Base-by-base conservation (phyloP, 768 basidiomycete genomes). In the Mycena alexandri region DNA sequence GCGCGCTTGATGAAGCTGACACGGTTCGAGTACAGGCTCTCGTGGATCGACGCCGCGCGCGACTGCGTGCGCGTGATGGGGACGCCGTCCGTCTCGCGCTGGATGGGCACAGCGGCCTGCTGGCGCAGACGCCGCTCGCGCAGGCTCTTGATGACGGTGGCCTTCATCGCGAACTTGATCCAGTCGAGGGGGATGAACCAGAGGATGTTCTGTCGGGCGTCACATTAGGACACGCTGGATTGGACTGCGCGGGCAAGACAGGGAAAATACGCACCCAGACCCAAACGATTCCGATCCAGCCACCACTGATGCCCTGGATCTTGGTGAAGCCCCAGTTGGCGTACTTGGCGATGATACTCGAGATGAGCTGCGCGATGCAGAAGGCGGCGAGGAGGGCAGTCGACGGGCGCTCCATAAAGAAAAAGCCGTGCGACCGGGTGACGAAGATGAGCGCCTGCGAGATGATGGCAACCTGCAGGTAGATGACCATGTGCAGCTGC, bases 221-320 rank as follows among this genome's bases (percentile, higher is more conserved):
- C 34, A 17, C 14, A 11, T 76, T 12, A 79, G 70, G 24, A 65
- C 51, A 41, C 13, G n/a, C n/a, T n/a, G n/a, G n/a, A n/a, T n/a
- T n/a, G n/a, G n/a, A n/a, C n/a, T n/a, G n/a, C n/a, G n/a, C 10
- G 42, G 16, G 34, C 53, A 29, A 42, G 22, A 24, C 34, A 19
- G 47, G 13, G 62, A 55, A 43, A 46, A 62, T 7, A 87, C 91
- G 46, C 83, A 94, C 94, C 94, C 94, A 96, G 71, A 96, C 87
- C 96, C 96, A 98, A 65, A 97, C 86, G 71, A 99, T 96, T 82
- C 96, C 97, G 71, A 98, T 94, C 96, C 96, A 98, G 29, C 90
- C 93, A 76, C 93, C 96, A 68, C 92, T 93, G 78, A 98, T 90
- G 24, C 82, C 76, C 38, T 83, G 78, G 70, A 98, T 93, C 60